A percentile compares a stretch with the other conserved stretches of the same genome.
phyloP scores from a whole-genome alignment of 106 monocot genomes.

The Gastrodia elata region DNA sequence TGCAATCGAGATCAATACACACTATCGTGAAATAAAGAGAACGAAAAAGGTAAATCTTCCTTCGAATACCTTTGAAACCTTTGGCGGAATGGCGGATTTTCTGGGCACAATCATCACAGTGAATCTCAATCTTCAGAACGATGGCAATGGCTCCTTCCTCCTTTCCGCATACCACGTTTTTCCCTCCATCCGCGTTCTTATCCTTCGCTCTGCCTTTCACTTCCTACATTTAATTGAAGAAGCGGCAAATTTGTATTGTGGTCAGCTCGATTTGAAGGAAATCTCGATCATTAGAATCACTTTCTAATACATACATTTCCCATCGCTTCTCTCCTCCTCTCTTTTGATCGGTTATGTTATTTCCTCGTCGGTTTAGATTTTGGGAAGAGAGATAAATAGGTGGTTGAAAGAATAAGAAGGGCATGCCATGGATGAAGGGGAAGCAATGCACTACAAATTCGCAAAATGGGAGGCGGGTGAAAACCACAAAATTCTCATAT shows the following conservation, averaged over 20 bases:
- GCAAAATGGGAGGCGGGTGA: not conserved
- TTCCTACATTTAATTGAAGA: slow-evolving; percentile 1
- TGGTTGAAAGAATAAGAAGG: not conserved
- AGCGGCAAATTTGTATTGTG: not conserved
- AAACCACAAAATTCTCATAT: not conserved
- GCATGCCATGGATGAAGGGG: too few species aligned
- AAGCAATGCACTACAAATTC: not conserved
- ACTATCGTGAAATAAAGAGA: not conserved
- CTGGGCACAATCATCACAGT: slow-evolving; percentile 55
- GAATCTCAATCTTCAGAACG: slow-evolving; percentile 49
- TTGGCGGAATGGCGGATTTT: slow-evolving; percentile 33
- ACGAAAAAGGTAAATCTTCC: not conserved
- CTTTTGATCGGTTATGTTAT: not conserved
- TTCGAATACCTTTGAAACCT: slow-evolving; percentile 33
- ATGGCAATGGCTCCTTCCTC: slow-evolving; percentile 14
- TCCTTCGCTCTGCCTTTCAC: not conserved
- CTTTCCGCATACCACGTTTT: slow-evolving; percentile 4
- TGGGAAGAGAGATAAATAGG: not conserved
- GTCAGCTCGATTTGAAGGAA: not conserved
- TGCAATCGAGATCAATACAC: not conserved
- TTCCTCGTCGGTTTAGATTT: not conserved
- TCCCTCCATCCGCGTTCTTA: slow-evolving; percentile 8
- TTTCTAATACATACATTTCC: not conserved
- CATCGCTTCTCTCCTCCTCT: not conserved
- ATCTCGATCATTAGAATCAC: not conserved